Conservation (phyloP, 306 rosid species). For the Glycine soja region DNA sequence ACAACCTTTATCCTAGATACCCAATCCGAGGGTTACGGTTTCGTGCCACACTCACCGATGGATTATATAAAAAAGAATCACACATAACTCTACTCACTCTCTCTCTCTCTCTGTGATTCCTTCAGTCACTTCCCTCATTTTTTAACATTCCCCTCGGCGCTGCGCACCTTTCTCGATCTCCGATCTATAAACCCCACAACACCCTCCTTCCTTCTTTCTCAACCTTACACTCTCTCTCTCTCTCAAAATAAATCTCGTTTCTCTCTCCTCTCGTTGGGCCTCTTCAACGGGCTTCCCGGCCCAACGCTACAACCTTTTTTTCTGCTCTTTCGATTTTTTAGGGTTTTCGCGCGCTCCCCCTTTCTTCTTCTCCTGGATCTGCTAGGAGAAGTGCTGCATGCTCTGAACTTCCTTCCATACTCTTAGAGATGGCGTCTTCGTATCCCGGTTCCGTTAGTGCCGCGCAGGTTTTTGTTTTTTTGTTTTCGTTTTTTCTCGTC, state of each 20-base stretch:
- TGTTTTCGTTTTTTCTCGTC: too few relatives aligned
- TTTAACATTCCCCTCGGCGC: background rate
- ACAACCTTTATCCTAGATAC: background rate
- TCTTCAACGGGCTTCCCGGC: background rate
- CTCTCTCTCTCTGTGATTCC: background rate
- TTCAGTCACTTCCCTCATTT: background rate
- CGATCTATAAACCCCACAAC: conserved; percentile 29
- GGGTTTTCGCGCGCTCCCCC: conserved; percentile 47
- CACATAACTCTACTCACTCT: background rate
- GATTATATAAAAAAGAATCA: conserved; percentile 28
- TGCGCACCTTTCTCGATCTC: conserved; percentile 19
- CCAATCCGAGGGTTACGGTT: conserved; percentile 48
- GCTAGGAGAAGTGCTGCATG: conserved; percentile 44
- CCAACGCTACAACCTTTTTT: background rate
- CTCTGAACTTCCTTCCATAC: background rate
- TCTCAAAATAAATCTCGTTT: background rate
- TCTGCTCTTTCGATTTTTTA: conserved; percentile 39
- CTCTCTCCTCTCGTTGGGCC: conserved; percentile 11
- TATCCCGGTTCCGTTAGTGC: conserved; percentile 63
- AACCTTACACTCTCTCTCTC: background rate
- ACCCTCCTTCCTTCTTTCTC: background rate
- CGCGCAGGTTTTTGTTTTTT: conserved; percentile 59
- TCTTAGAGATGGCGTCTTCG: conserved; percentile 62
- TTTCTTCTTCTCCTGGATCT: conserved; percentile 58
- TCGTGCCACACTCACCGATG: background rate